Conservation (phyloP, 225 moss, liverwort and hornwort genomes). For the Takakia lepidozioides region DNA sequence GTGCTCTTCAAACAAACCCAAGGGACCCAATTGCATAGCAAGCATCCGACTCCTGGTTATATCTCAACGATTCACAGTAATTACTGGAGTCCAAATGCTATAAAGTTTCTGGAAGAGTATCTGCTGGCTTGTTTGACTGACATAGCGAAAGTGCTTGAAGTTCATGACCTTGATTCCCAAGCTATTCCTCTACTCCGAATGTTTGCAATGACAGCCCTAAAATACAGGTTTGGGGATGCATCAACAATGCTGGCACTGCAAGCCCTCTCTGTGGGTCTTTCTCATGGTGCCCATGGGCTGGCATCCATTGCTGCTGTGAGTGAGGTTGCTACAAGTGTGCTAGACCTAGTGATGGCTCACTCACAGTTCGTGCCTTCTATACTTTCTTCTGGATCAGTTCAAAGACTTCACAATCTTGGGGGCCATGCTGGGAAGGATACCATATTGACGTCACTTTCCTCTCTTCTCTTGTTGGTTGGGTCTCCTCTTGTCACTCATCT, state of each 20-base stretch:
- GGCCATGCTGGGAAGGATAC: constrained; percentile 78
- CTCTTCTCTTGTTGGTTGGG: constrained; percentile 67
- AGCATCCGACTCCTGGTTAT: no score
- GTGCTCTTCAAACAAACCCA: constrained; percentile 34
- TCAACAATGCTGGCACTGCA: constrained; percentile 56
- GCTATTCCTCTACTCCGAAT: constrained; percentile 36
- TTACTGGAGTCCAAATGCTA: no score
- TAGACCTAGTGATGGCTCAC: constrained; percentile 79
- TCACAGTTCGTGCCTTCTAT: constrained; percentile 67
- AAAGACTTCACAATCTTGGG: constrained; percentile 59
- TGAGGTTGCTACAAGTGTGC: constrained; percentile 32
- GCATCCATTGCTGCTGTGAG: constrained; percentile 18
- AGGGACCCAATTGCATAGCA: no score
- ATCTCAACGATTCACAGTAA: no score
- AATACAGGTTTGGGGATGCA: constrained; percentile 52
- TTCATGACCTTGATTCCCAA: constrained; percentile 26
- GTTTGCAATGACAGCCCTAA: constrained; percentile 44
- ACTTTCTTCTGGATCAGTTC: constrained; percentile 32
- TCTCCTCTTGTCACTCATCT: constrained; percentile 25
- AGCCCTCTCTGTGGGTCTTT: constrained; percentile 42
- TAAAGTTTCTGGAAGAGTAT: constrained; percentile 47
- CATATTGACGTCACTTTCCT: constrained; percentile 70
- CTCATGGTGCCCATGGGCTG: constrained; percentile 8
- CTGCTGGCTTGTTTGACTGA: constrained; percentile 41
- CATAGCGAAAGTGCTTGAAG: constrained; percentile 38